These are phyloP conservation scores for Neurospora cerealis DNA, from an alignment of 495 filamentous ascomycete species.

Conservation along the genomic window DNA sequence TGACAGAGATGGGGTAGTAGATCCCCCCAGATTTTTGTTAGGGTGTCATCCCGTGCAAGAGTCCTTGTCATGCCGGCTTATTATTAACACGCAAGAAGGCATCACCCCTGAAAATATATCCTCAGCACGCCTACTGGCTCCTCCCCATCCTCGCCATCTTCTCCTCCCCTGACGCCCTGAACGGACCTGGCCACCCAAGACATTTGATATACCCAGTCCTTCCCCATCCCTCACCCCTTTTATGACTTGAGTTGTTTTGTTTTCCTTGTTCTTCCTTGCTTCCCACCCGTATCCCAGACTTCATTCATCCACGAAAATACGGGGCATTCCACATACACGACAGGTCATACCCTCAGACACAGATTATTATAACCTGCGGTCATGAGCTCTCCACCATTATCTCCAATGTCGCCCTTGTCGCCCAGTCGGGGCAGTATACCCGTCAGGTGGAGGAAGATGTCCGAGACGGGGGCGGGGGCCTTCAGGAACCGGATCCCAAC, in stretches of 20 bases:
- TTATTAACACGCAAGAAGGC: too few species aligned
- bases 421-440: slow-evolving; percentile 14
- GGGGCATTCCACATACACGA: neutral
- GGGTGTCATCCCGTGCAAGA: neutral
- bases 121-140: neutral
- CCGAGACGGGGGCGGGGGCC: neutral
- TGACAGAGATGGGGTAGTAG: neutral
- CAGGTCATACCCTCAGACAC: neutral
- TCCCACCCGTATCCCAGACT: neutral
- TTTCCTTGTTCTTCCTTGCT: neutral
- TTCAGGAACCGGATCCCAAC: slow-evolving; percentile 21
- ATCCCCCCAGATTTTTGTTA: neutral
- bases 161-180: neutral
- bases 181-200: neutral
- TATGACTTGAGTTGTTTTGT: neutral
- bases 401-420: slow-evolving; percentile 14
- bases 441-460: slow-evolving; percentile 8
- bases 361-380: neutral
- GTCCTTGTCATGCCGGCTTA: neutral
- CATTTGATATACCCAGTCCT: neutral
- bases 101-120: too few species aligned
- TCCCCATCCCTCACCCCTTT: neutral
- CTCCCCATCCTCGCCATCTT: neutral
- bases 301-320: neutral
- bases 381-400: slow-evolving; percentile 13